Conservation (phyloP, 768 basidiomycete species). For the Panellus pusillus region DNA sequence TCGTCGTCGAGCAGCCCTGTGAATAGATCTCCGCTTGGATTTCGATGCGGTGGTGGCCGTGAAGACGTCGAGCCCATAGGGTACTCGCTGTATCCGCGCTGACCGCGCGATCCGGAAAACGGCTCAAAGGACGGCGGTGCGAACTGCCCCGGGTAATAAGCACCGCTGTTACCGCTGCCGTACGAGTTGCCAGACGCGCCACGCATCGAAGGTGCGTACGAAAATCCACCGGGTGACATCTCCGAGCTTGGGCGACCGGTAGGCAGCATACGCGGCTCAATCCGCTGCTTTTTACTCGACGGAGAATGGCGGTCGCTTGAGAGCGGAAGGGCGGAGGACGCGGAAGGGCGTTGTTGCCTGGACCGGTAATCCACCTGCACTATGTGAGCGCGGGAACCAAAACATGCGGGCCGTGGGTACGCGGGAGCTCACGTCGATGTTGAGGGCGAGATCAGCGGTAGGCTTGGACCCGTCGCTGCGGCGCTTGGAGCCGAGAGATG, state of each 20-base stretch:
- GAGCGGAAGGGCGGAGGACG: constrained; percentile 11
- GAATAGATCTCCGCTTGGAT: constrained; percentile 17
- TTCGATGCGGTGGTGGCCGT: constrained; percentile 9
- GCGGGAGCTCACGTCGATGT: constrained; percentile 15
- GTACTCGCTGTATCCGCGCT: constrained; percentile 5
- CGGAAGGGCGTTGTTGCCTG: constrained; percentile 1
- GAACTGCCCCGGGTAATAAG: constrained; percentile 12
- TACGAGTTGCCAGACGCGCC: constrained; percentile 12
- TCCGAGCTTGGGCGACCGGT: neutral
- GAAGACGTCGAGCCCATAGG: constrained; percentile 1
- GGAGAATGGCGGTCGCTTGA: constrained; percentile 21
- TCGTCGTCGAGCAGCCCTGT: constrained; percentile 18
- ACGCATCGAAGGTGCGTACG: constrained; percentile 20
- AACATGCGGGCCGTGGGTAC: neutral
- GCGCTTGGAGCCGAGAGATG: constrained; percentile 14
- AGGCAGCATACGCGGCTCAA: constrained; percentile 16
- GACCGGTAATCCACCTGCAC: constrained; percentile 14
- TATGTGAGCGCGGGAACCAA: neutral
- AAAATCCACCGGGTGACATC: constrained; percentile 7
- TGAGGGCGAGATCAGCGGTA: constrained; percentile 6
- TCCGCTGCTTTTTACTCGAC: constrained; percentile 18
- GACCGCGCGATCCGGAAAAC: constrained; percentile 5
- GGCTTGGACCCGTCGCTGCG: constrained; percentile 11
- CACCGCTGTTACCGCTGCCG: constrained; percentile 4
- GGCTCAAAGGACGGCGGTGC: constrained; percentile 12